phyloP scores from a whole-genome alignment of 2,329 filamentous ascomycete genomes.

The Cladosporium velox region DNA sequence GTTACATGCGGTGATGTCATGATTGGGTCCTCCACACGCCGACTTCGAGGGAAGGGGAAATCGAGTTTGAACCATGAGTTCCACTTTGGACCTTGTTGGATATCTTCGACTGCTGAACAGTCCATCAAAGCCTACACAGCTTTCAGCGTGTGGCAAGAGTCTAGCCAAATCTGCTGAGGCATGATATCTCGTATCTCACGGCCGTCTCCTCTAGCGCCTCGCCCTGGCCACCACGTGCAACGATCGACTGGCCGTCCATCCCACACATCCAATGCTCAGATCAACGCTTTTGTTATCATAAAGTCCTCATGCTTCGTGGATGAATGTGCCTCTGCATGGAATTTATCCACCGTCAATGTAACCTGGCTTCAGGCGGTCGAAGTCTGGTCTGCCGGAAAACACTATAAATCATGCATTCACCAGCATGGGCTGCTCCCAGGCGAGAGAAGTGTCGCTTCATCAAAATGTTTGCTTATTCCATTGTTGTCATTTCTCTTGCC shows the following conservation, averaged over 20 bases:
- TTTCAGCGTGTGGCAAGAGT: not conserved
- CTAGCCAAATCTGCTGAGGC: not conserved
- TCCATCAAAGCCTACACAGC: not conserved
- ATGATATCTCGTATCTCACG: not conserved
- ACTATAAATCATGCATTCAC: conserved; percentile 4
- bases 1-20: not conserved
- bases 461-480: not conserved
- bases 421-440: conserved; percentile 1
- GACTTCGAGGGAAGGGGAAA: not conserved
- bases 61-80: not conserved
- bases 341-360: too few species aligned
- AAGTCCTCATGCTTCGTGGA: too few species aligned
- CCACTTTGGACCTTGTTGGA: not conserved
- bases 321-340: not conserved
- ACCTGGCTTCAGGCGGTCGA: not conserved
- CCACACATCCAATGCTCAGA: not conserved
- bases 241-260: not conserved
- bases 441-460: conserved; percentile 11
- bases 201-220: not conserved
- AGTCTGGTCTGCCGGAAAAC: not conserved
- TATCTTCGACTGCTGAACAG: not conserved
- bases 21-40: not conserved
- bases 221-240: not conserved
- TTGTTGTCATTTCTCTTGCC: not conserved
- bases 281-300: too few species aligned